Evolutionary conservation across 495 filamentous ascomycete genomes (phyloP).

Genomic region (Aspergillus nanangensis): DNA sequence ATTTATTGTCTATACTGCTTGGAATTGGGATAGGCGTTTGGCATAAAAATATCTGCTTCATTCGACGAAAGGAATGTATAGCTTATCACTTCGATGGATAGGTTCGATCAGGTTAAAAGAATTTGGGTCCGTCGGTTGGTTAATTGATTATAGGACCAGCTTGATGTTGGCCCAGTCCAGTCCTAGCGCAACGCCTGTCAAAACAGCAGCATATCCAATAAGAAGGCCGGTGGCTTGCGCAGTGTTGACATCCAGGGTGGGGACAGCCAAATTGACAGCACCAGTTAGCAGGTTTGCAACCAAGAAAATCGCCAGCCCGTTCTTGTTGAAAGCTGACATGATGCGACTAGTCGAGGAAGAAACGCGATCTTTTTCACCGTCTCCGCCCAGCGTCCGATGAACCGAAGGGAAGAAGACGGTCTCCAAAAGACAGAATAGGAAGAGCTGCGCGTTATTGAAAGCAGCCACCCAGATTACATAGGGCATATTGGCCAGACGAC

Average conservation of each 20-base stretch:
- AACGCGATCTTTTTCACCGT: slow-evolving; percentile 49
- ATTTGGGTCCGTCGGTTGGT: too few relatives aligned
- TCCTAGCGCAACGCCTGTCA: slow-evolving; percentile 64
- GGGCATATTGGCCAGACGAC: slow-evolving; percentile 86
- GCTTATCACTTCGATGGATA: too few relatives aligned
- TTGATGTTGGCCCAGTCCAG: slow-evolving; percentile 71
- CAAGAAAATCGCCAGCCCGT: slow-evolving; percentile 83
- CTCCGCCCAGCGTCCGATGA: slow-evolving; percentile 48
- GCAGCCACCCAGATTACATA: slow-evolving; percentile 89
- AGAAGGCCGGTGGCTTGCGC: slow-evolving; percentile 67
- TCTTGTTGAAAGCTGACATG: slow-evolving; percentile 78
- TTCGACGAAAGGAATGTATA: too few relatives aligned
- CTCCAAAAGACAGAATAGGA: slow-evolving; percentile 73
- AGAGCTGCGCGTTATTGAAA: slow-evolving; percentile 79
- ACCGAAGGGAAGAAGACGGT: slow-evolving; percentile 68
- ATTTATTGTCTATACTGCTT: too few relatives aligned
- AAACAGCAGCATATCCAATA: slow-evolving; percentile 59
- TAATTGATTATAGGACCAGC: slow-evolving; percentile 61
- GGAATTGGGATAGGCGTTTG: too few relatives aligned
- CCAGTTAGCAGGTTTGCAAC: slow-evolving; percentile 88
- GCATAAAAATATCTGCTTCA: too few relatives aligned
- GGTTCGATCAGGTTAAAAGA: too few relatives aligned
- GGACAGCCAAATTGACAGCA: slow-evolving; percentile 81
- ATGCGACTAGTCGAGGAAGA: slow-evolving; percentile 73
- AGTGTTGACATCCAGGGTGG: slow-evolving; percentile 67